Conservation (phyloP, 768 basidiomycete genomes). For the Rhizopogon rudus region DNA sequence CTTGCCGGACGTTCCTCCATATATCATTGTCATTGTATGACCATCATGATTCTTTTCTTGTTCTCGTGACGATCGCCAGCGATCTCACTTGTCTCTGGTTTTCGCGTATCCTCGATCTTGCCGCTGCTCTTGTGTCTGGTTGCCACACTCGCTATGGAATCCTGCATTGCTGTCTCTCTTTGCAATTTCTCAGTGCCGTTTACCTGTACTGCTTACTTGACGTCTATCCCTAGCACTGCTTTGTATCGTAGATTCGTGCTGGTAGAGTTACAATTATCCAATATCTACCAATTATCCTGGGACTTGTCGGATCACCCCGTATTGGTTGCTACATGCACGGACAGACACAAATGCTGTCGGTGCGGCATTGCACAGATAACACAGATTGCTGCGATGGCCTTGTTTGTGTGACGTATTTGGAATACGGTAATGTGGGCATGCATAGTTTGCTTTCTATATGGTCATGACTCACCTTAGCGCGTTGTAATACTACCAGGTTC, state of each 20-base stretch:
- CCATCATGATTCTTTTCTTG: conserved; percentile 22
- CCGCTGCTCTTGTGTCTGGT: conserved; percentile 8
- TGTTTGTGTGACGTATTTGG: too few relatives aligned
- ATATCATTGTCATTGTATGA: conserved; percentile 9
- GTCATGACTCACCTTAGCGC: too few relatives aligned
- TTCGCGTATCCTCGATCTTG: conserved; percentile 12
- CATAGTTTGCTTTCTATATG: too few relatives aligned
- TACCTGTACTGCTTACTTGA: conserved; percentile 19
- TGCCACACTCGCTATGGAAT: conserved; percentile 22
- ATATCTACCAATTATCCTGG: background rate
- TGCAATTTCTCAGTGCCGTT: conserved; percentile 9
- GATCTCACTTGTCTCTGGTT: conserved; percentile 5
- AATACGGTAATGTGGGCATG: too few relatives aligned
- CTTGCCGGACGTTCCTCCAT: background rate
- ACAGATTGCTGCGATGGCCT: too few relatives aligned
- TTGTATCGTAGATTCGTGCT: conserved; percentile 23
- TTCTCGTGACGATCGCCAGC: conserved; percentile 7
- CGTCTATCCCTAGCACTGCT: conserved; percentile 12
- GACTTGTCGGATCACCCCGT: too few relatives aligned
- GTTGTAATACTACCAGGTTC: too few relatives aligned
- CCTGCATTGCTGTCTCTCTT: conserved; percentile 17
- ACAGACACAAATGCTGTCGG: too few relatives aligned
- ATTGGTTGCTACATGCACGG: too few relatives aligned
- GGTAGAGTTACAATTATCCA: background rate
- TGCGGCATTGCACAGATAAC: too few relatives aligned